Percentiles rank a stretch among this genome's conserved stretches.
phyloP scores from a whole-genome alignment of 768 basidiomycete species.

The Pleurotus giganteus region DNA sequence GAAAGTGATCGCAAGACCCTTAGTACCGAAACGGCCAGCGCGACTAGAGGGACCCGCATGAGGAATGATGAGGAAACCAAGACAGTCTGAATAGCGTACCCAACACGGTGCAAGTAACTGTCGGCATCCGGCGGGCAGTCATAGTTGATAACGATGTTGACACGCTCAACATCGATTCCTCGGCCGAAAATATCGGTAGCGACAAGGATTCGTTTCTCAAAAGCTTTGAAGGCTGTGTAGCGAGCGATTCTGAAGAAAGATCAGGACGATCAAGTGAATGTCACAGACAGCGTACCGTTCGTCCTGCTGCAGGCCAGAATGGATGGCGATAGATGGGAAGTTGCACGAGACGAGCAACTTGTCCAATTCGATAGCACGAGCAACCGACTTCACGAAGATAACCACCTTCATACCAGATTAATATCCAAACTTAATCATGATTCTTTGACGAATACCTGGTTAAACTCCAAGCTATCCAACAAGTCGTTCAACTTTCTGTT shows the following conservation, averaged over 20 bases:
- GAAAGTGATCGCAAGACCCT: constrained; percentile 97
- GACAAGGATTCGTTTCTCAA: constrained; percentile 98
- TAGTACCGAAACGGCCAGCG: constrained; percentile 98
- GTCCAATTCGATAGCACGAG: constrained; percentile 94
- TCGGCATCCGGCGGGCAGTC: constrained; percentile 97
- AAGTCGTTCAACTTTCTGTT: constrained; percentile 97
- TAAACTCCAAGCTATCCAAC: constrained; percentile 95
- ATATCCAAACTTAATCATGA: not conserved
- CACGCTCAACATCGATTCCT: constrained; percentile 99
- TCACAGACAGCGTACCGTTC: constrained; percentile 69
- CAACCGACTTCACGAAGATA: constrained; percentile 98
- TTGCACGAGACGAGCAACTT: constrained; percentile 95
- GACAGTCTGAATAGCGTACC: constrained; percentile 42
- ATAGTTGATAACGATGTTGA: constrained; percentile 99
- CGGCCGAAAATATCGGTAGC: constrained; percentile 99
- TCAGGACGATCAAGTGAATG: not conserved
- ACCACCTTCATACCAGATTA: constrained; percentile 72
- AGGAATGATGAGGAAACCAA: not conserved
- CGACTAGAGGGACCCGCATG: constrained; percentile 49
- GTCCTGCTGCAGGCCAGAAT: constrained; percentile 91
- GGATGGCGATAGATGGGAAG: constrained; percentile 97
- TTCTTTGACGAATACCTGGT: constrained; percentile 59
- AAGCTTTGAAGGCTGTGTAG: constrained; percentile 98
- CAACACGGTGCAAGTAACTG: constrained; percentile 97
- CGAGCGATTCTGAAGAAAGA: constrained; percentile 69